A percentile compares a stretch with the other conserved stretches of the same genome.
These are phyloP conservation scores for Amniculicola lignicola DNA, from an alignment of 495 filamentous ascomycete genomes.

Conservation along the genomic window DNA sequence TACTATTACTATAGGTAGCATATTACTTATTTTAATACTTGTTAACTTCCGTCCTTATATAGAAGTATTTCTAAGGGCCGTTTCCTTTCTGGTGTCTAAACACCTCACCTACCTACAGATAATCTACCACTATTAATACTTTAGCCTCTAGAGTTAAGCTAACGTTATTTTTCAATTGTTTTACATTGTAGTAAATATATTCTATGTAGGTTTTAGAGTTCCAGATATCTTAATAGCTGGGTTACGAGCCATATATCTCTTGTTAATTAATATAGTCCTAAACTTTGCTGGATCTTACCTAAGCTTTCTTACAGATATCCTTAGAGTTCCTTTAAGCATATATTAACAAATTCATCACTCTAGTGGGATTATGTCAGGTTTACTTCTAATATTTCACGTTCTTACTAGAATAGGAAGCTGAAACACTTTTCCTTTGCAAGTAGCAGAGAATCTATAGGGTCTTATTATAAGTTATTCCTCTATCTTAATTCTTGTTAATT, in stretches of 20 bases:
- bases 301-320: conserved; percentile 17
- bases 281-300: conserved; percentile 14
- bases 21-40: conserved; percentile 15
- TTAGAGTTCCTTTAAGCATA: conserved; percentile 15
- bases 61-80: conserved; percentile 13
- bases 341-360: conserved; percentile 17
- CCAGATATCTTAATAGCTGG: conserved; percentile 12
- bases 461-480: conserved; percentile 19
- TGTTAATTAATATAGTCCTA: conserved; percentile 16
- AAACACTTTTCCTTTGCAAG: conserved; percentile 9
- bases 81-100: conserved; percentile 13
- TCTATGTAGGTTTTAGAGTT: conserved; percentile 9
- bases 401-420: conserved; percentile 16
- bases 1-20: conserved; percentile 9
- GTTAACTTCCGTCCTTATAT: conserved; percentile 16
- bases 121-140: conserved; percentile 14
- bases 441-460: conserved; percentile 10
- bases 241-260: conserved; percentile 13
- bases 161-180: conserved; percentile 9
- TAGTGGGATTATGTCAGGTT: conserved; percentile 16
- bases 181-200: conserved; percentile 6
- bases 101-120: conserved; percentile 12
- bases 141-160: conserved; percentile 11
- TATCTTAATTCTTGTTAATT: conserved; percentile 13
- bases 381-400: conserved; percentile 10